A percentile compares a stretch with the other conserved stretches of the same genome.
Conservation (phyloP, 345 rosid genomes). For the Zanthoxylum bungeanum region DNA sequence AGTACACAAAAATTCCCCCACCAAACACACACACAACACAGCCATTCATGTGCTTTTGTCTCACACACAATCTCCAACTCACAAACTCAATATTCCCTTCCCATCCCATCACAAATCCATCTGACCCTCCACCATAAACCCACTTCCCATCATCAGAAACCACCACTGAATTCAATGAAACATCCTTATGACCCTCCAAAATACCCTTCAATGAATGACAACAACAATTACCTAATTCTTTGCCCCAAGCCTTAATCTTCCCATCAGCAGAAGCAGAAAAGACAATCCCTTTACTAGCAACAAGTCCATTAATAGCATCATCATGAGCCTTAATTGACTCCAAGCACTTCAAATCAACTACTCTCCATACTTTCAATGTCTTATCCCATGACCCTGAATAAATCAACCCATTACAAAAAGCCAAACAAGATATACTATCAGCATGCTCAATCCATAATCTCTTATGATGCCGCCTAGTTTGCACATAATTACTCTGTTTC, state of each 20-base stretch:
- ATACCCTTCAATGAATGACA: conserved; percentile 75
- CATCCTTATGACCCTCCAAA: conserved; percentile 71
- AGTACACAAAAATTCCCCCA: conserved; percentile 62
- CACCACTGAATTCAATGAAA: conserved; percentile 66
- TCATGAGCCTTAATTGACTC: conserved; percentile 91
- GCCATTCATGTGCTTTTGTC: conserved; percentile 73
- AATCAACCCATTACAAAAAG: conserved; percentile 54
- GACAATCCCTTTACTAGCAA: conserved; percentile 58
- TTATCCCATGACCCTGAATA: conserved; percentile 97
- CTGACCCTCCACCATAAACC: conserved; percentile 87
- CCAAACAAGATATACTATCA: conserved; percentile 86
- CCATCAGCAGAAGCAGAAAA: conserved; percentile 96
- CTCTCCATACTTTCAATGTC: conserved; percentile 90
- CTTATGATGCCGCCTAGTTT: conserved; percentile 63
- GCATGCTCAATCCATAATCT: conserved; percentile 78
- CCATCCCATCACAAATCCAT: conserved; percentile 88
- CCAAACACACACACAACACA: conserved; percentile 63
- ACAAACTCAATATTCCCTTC: conserved; percentile 42
- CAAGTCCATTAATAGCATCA: conserved; percentile 70
- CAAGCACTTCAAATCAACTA: conserved; percentile 74
- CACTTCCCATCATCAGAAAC: conserved; percentile 65
- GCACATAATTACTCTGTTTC: conserved; percentile 83
- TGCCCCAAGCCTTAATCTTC: conserved; percentile 79
- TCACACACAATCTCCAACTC: conserved; percentile 60
- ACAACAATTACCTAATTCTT: conserved; percentile 42